phyloP scores from a whole-genome alignment of 768 basidiomycete species.

The Melanogaster broomeanus region DNA sequence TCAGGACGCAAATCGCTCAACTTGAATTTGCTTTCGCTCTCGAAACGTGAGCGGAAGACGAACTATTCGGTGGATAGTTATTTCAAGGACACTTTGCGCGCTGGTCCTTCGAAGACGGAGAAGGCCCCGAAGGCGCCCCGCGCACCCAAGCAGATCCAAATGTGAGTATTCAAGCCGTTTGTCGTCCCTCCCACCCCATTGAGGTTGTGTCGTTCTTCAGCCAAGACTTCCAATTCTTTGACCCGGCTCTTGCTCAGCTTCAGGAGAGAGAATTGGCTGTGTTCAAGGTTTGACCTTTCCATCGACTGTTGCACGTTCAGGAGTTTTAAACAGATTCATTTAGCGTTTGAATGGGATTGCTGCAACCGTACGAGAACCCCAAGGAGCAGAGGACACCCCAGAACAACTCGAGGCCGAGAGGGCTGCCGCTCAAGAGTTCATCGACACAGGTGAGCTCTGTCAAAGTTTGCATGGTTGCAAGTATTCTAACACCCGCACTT shows the following conservation, averaged over 20 bases:
- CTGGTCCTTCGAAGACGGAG: conserved; percentile 74
- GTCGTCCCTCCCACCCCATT: background rate
- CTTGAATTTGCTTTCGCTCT: conserved; percentile 80
- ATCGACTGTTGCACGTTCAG: background rate
- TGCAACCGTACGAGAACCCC: conserved; percentile 64
- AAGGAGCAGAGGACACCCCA: conserved; percentile 71
- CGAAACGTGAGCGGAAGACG: conserved; percentile 90
- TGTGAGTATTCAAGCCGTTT: conserved; percentile 49
- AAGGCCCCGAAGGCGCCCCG: conserved; percentile 83
- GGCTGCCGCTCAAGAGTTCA: conserved; percentile 76
- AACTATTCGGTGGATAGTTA: conserved; percentile 96
- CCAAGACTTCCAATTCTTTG: conserved; percentile 98
- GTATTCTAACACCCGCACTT: background rate
- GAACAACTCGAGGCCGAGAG: conserved; percentile 87
- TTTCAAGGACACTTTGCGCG: conserved; percentile 89
- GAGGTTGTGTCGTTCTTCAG: conserved; percentile 37
- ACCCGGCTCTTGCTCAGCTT: conserved; percentile 71
- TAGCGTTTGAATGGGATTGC: conserved; percentile 68
- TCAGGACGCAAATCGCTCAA: conserved; percentile 71
- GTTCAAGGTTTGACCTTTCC: conserved; percentile 56
- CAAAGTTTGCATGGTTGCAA: background rate
- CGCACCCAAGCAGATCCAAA: conserved; percentile 83
- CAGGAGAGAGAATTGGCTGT: conserved; percentile 88
- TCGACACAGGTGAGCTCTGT: conserved; percentile 67
- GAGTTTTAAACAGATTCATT: background rate